Conservation (phyloP, 495 filamentous ascomycete species). For the Physcia stellaris region DNA sequence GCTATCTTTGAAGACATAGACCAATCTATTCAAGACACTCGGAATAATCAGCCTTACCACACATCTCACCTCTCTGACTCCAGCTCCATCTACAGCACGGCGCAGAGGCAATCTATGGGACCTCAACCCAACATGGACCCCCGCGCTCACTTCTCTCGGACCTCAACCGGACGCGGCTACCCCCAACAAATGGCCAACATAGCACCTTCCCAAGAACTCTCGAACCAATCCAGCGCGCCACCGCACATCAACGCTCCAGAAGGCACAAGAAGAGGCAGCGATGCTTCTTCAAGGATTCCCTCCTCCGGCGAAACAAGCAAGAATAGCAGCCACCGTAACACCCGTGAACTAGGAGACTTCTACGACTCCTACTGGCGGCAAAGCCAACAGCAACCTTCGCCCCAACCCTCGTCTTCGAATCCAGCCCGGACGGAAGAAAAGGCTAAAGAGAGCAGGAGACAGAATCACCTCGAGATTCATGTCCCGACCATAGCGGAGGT, state of each 20-base stretch:
- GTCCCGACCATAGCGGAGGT: not conserved
- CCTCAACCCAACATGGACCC: not conserved
- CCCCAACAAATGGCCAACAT: conserved; percentile 1
- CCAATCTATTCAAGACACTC: conserved; percentile 2
- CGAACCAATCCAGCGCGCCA: not conserved
- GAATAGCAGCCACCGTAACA: conserved; percentile 1
- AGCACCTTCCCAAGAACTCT: not conserved
- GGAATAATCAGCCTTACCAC: not conserved
- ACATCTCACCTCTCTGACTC: conserved; percentile 3
- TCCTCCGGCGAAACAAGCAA: not conserved
- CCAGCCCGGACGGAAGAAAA: not conserved
- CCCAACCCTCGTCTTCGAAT: not conserved
- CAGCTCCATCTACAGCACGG: conserved; percentile 1
- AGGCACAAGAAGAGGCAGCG: not conserved
- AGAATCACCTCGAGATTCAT: not conserved
- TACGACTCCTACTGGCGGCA: conserved; percentile 2
- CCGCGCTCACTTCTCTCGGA: not conserved
- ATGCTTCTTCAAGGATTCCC: not conserved
- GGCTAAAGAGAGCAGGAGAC: not conserved
- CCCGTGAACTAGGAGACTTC: conserved; percentile 3
- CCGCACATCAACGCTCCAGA: not conserved
- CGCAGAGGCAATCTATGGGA: not conserved
- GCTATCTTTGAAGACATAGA: conserved; percentile 1
- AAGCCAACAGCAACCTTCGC: not conserved
- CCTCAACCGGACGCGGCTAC: not conserved